A percentile compares a stretch with the other conserved stretches of the same genome.
phyloP scores from a whole-genome alignment of 352 stramenopile genomes.

The Globisporangium sylvaticum region DNA sequence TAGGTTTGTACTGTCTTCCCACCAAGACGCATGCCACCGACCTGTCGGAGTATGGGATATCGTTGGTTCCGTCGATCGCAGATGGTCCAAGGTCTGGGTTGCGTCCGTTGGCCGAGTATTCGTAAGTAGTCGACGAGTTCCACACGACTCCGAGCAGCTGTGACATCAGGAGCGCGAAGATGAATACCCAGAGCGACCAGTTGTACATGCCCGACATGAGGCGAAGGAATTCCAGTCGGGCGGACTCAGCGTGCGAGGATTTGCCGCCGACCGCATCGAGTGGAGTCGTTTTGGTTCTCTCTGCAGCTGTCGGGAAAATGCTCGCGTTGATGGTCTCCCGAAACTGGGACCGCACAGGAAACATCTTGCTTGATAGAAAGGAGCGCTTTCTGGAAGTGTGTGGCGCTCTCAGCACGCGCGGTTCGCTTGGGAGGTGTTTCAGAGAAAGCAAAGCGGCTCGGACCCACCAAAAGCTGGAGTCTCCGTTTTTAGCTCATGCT shows the following conservation, averaged over 20 bases:
- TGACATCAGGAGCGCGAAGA: constrained; percentile 11
- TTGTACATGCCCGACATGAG: constrained; percentile 11
- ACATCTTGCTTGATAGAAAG: background rate
- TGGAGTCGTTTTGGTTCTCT: background rate
- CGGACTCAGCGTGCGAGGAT: background rate
- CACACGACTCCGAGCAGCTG: constrained; percentile 16
- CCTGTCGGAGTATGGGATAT: constrained; percentile 15
- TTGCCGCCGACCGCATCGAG: background rate
- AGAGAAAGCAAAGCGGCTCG: background rate
- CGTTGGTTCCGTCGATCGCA: background rate
- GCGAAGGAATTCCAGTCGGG: background rate
- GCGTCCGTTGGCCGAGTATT: background rate
- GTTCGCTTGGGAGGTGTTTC: background rate
- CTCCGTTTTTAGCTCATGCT: background rate
- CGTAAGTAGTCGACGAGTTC: constrained; percentile 13
- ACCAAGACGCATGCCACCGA: constrained; percentile 6
- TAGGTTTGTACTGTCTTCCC: constrained; percentile 17
- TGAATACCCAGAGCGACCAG: constrained; percentile 16
- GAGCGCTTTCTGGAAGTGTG: background rate
- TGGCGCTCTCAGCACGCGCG: background rate
- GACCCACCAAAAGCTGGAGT: background rate
- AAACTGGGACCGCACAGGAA: background rate
- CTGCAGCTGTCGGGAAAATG: background rate
- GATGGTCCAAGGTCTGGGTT: background rate
- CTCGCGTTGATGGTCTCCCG: constrained; percentile 1